phyloP scores from a whole-genome alignment of 2,329 filamentous ascomycete species.

The Epichloe glyceriae region DNA sequence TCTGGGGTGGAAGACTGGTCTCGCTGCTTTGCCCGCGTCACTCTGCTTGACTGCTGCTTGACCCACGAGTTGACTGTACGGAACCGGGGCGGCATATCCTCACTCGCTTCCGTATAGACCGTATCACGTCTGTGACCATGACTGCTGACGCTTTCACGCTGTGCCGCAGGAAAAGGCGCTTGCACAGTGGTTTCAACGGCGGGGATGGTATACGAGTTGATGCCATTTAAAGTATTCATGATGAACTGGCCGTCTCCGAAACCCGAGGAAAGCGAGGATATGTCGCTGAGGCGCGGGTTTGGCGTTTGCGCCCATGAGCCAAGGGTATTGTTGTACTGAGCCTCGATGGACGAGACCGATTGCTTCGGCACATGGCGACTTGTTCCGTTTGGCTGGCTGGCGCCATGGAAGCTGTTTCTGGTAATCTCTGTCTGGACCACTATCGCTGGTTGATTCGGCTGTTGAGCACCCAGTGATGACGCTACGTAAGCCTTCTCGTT shows the following conservation, averaged over 20 bases:
- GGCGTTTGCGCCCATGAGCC: conserved; percentile 10
- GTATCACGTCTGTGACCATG: conserved; percentile 28
- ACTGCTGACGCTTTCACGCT: conserved; percentile 6
- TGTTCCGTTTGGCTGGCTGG: not conserved
- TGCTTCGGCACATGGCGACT: conserved; percentile 1
- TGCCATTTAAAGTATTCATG: conserved; percentile 12
- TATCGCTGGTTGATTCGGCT: not conserved
- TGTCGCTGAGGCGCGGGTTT: conserved; percentile 30
- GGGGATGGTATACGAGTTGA: conserved; percentile 15
- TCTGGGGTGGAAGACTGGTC: conserved; percentile 8
- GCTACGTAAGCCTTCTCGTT: conserved; percentile 5
- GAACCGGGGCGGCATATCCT: conserved; percentile 43
- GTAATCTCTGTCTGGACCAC: conserved; percentile 7
- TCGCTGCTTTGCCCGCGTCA: conserved; percentile 33
- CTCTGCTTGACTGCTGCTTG: conserved; percentile 44
- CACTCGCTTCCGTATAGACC: conserved; percentile 37
- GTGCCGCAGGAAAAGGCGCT: conserved; percentile 5
- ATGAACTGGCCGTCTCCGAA: conserved; percentile 51
- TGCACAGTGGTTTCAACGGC: conserved; percentile 8
- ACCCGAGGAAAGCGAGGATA: conserved; percentile 51
- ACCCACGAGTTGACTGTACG: conserved; percentile 51
- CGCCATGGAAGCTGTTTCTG: conserved; percentile 2
- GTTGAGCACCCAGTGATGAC: not conserved
- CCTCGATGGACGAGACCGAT: conserved; percentile 6
- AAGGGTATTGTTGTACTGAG: conserved; percentile 6